Conservation (phyloP, 2,329 filamentous ascomycete species). For the Epichloe typhina region DNA sequence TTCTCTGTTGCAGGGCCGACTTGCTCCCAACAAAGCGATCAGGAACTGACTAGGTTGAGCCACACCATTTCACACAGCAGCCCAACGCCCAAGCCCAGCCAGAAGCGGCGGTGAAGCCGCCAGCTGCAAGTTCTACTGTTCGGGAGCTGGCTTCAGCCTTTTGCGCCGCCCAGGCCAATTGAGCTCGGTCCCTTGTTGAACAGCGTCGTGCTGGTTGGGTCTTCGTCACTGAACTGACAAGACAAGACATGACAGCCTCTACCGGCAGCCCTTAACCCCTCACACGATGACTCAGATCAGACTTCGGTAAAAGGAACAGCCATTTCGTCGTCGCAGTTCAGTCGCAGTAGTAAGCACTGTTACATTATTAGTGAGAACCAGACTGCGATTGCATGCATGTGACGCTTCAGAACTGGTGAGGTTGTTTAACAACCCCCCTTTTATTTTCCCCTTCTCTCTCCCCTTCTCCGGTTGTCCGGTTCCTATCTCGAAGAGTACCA, state of each 20-base stretch:
- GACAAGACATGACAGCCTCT: no score
- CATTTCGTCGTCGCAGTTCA: not conserved
- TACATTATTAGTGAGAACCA: not conserved
- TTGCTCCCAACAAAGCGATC: not conserved
- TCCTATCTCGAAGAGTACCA: not conserved
- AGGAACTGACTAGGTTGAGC: not conserved
- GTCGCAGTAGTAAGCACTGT: not conserved
- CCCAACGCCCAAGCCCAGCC: not conserved
- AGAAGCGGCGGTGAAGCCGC: conserved; percentile 4
- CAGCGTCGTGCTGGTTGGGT: not conserved
- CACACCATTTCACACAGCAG: not conserved
- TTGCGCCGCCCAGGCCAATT: not conserved
- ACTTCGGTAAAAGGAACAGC: not conserved
- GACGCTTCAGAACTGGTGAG: not conserved
- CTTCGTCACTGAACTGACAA: not conserved
- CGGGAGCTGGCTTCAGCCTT: not conserved
- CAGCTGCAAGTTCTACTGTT: conserved; percentile 3
- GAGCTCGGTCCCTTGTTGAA: not conserved
- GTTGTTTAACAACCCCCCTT: not conserved
- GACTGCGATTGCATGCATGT: not conserved
- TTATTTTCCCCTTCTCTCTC: not conserved
- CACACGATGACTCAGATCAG: not conserved
- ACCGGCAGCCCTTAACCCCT: no score
- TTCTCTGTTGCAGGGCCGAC: not conserved
- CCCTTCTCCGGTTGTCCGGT: not conserved